These are phyloP conservation scores for Discostella pseudostelligera DNA, from an alignment of 108 stramenopile genomes.

Conservation along the genomic window DNA sequence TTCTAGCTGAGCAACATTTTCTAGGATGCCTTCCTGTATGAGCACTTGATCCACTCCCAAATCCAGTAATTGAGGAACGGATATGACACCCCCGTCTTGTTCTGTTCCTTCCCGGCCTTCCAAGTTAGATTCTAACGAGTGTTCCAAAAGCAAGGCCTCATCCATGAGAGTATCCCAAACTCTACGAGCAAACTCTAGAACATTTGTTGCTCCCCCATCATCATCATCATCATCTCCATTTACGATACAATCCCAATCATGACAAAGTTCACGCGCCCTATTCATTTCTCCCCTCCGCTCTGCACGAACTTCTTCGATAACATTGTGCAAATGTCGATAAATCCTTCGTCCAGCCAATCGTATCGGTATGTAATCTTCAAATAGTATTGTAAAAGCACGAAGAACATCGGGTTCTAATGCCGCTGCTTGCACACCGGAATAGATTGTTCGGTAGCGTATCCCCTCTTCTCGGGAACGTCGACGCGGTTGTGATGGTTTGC, in stretches of 20 bases:
- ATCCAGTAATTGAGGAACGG: slow-evolving; percentile 14
- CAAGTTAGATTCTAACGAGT: slow-evolving; percentile 12
- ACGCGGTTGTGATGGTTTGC: slow-evolving; percentile 4
- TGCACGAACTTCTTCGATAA: slow-evolving; percentile 53
- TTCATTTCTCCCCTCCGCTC: slow-evolving; percentile 33
- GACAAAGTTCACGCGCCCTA: slow-evolving; percentile 38
- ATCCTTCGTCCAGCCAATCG: slow-evolving; percentile 75
- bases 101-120: background rate
- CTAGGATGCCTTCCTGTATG: slow-evolving; percentile 17
- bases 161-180: slow-evolving; percentile 36
- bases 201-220: background rate
- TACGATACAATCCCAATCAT: slow-evolving; percentile 16
- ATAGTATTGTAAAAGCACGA: slow-evolving; percentile 75
- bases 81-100: slow-evolving; percentile 37
- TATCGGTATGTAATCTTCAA: slow-evolving; percentile 75
- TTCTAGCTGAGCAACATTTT: slow-evolving; percentile 18
- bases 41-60: slow-evolving; percentile 26
- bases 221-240: background rate
- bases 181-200: slow-evolving; percentile 29
- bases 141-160: slow-evolving; percentile 22
- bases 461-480: slow-evolving; percentile 33
- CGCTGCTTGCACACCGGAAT: slow-evolving; percentile 64
- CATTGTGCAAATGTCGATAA: slow-evolving; percentile 42
- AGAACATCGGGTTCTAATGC: slow-evolving; percentile 64
- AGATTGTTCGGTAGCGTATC: slow-evolving; percentile 54